Evolutionary conservation across 2,329 filamentous ascomycete genomes (phyloP).

Genomic region (Aschersonia sp.): DNA sequence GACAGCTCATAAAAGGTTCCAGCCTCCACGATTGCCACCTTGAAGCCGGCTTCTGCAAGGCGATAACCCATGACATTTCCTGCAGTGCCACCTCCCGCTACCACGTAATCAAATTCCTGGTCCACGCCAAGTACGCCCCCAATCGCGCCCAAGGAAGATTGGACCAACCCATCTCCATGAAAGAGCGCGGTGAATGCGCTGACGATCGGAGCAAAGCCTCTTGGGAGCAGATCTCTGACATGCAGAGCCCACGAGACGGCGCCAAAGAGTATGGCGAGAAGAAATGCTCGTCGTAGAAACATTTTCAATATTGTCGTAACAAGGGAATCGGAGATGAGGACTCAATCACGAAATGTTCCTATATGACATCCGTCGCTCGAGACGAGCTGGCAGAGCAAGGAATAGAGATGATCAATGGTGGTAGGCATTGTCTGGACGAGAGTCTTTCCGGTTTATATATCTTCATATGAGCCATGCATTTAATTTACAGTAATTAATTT

Average conservation of each 20-base stretch:
- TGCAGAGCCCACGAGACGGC: background rate
- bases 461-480: too few species aligned
- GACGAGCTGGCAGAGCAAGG: too few species aligned
- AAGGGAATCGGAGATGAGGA: background rate
- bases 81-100: constrained; percentile 24
- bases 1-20: constrained; percentile 18
- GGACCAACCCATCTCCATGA: background rate
- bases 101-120: constrained; percentile 10
- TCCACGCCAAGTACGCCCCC: background rate
- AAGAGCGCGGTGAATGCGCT: background rate
- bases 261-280: background rate
- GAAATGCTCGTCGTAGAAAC: background rate
- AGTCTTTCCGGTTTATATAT: too few species aligned
- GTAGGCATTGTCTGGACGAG: too few species aligned
- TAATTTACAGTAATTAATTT: too few species aligned
- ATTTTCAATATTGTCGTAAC: background rate
- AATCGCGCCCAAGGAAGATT: background rate
- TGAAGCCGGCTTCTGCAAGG: constrained; percentile 14
- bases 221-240: background rate
- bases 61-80: constrained; percentile 19
- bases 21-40: constrained; percentile 24
- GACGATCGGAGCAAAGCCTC: background rate
- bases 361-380: too few species aligned
- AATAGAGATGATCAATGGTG: too few species aligned
- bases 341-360: too few species aligned